Evolutionary conservation across 2,329 filamentous ascomycete genomes (phyloP).

Genomic region (Cladosporium sp.): DNA sequence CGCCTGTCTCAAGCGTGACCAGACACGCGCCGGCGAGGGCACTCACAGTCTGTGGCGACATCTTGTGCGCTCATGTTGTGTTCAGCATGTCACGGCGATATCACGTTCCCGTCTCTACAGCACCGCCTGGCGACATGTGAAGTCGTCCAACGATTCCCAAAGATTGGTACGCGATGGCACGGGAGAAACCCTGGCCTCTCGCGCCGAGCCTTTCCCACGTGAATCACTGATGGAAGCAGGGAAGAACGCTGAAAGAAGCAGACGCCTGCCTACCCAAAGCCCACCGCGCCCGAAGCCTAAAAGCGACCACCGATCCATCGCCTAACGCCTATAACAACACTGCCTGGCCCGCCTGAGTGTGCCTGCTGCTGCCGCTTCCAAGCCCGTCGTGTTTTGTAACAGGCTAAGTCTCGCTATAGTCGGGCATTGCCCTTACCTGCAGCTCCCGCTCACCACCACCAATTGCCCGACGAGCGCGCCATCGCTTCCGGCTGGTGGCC

Average conservation of each 20-base stretch:
- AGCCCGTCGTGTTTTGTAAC: background rate
- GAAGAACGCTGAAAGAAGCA: background rate
- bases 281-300: background rate
- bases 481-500: slow-evolving; percentile 5
- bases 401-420: slow-evolving; percentile 1
- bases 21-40: background rate
- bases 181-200: background rate
- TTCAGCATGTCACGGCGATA: too few relatives aligned
- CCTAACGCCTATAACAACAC: background rate
- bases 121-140: background rate
- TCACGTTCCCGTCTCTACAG: background rate
- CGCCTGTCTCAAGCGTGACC: background rate
- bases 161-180: background rate
- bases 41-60: too few relatives aligned
- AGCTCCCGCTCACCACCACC: background rate
- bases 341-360: background rate
- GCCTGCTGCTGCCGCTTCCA: background rate
- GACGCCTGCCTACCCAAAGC: background rate
- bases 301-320: background rate
- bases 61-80: too few relatives aligned
- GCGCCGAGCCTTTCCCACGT: background rate
- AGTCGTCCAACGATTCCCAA: background rate
- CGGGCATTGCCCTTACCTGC: slow-evolving; percentile 5
- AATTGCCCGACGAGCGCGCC: background rate
- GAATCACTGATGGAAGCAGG: background rate